Conservation (phyloP, 495 filamentous ascomycete species). For the Alectoria sarmentosa region DNA sequence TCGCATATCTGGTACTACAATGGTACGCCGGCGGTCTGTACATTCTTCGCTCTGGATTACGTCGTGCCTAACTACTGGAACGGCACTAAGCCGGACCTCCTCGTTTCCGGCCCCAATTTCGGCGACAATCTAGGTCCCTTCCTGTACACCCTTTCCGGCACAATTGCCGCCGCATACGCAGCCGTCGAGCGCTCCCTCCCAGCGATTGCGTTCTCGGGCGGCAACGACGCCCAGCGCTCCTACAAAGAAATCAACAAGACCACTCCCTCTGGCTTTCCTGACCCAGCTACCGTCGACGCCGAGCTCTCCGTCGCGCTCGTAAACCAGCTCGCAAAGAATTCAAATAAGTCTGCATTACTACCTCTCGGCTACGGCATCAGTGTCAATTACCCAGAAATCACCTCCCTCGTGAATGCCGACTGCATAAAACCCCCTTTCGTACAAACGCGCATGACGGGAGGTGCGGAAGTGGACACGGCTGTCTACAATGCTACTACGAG, state of each 20-base stretch:
- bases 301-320: conserved; percentile 32
- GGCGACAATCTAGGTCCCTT: conserved; percentile 35
- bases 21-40: conserved; percentile 36
- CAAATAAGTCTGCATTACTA: conserved; percentile 26
- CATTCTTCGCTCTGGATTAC: conserved; percentile 42
- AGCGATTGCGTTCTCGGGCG: conserved; percentile 33
- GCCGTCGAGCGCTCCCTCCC: conserved; percentile 35
- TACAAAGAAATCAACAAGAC: conserved; percentile 15
- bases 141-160: conserved; percentile 34
- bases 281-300: conserved; percentile 32
- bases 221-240: conserved; percentile 21
- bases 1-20: conserved; percentile 43
- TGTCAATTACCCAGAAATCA: conserved; percentile 33
- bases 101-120: conserved; percentile 39
- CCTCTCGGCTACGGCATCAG: conserved; percentile 36
- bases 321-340: conserved; percentile 31
- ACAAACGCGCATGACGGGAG: conserved; percentile 29
- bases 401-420: conserved; percentile 23
- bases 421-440: conserved; percentile 35
- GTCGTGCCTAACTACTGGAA: conserved; percentile 41
- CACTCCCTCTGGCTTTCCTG: conserved; percentile 28
- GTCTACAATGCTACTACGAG: conserved; percentile 30
- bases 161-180: conserved; percentile 35
- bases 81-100: conserved; percentile 32
- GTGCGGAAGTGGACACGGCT: conserved; percentile 24